A percentile compares a stretch with the other conserved stretches of the same genome.
Evolutionary conservation across 768 basidiomycete species (phyloP).

Genomic region (Russula sp.): DNA sequence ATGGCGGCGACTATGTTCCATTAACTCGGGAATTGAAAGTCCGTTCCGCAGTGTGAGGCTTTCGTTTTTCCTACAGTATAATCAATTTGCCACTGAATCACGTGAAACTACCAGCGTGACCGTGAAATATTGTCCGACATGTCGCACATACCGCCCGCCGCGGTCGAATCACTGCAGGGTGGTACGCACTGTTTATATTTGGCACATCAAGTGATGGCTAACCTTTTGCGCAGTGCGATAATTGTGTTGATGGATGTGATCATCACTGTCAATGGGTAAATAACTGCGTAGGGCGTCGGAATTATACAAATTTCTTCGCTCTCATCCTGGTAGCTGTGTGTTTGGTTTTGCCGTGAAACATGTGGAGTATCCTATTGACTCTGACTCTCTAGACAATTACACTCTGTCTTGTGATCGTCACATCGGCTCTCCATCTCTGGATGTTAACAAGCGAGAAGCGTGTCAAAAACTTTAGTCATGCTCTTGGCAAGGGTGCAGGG

Average conservation of each 20-base stretch:
- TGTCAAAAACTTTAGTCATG: slow-evolving; percentile 45
- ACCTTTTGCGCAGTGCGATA: slow-evolving; percentile 68
- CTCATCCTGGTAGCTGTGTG: slow-evolving; percentile 76
- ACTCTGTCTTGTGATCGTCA: slow-evolving; percentile 72
- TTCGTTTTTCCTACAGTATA: slow-evolving; percentile 4
- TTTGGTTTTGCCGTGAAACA: slow-evolving; percentile 30
- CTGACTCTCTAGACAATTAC: slow-evolving; percentile 56
- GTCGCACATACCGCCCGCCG: slow-evolving; percentile 89
- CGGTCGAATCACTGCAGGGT: slow-evolving; percentile 94
- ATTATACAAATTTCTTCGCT: slow-evolving; percentile 90
- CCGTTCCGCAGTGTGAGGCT: slow-evolving; percentile 66
- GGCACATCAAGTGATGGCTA: background rate
- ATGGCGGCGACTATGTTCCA: slow-evolving; percentile 59
- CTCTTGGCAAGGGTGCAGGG: slow-evolving; percentile 55
- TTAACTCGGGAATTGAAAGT: slow-evolving; percentile 82
- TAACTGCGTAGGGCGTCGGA: slow-evolving; percentile 92
- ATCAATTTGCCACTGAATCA: background rate
- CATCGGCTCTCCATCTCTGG: slow-evolving; percentile 78
- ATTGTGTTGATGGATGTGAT: slow-evolving; percentile 95
- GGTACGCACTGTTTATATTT: slow-evolving; percentile 44
- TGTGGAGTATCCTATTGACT: slow-evolving; percentile 18
- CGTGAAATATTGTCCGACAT: slow-evolving; percentile 93
- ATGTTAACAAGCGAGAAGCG: slow-evolving; percentile 55
- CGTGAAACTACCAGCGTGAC: slow-evolving; percentile 56
- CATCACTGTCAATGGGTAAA: slow-evolving; percentile 93